A percentile compares a stretch with the other conserved stretches of the same genome.
Evolutionary conservation across 495 filamentous ascomycete species (phyloP).

Genomic region (Penicillium macrosclerotiorum): DNA sequence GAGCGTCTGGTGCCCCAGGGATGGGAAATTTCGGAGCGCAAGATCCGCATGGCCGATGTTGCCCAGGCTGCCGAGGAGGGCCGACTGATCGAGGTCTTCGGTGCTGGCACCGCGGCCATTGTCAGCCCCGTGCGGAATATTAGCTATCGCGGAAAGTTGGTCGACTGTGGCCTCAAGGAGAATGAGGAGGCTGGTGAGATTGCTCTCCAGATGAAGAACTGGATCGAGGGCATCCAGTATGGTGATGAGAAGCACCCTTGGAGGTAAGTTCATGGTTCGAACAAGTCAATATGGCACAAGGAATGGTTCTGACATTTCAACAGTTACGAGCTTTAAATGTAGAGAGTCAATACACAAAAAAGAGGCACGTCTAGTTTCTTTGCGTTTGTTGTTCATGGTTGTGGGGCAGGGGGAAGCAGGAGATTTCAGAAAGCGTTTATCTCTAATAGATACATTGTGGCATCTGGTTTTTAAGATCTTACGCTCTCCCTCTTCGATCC

Average conservation of each 20-base stretch:
- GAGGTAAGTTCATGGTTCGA: conserved; percentile 52
- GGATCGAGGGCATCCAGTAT: conserved; percentile 95
- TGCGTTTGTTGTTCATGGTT: too few relatives aligned
- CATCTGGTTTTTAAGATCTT: neutral
- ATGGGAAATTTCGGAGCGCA: conserved; percentile 84
- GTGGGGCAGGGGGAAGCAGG: too few relatives aligned
- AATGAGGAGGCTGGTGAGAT: conserved; percentile 84
- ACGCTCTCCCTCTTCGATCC: too few relatives aligned
- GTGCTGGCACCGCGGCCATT: conserved; percentile 80
- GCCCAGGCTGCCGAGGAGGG: conserved; percentile 79
- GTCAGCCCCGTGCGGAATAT: conserved; percentile 78
- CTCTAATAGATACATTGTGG: too few relatives aligned
- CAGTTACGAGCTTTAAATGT: conserved; percentile 31
- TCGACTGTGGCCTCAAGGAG: conserved; percentile 74
- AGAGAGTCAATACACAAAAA: neutral
- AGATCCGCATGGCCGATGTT: conserved; percentile 83
- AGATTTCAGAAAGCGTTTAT: too few relatives aligned
- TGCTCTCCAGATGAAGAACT: conserved; percentile 81
- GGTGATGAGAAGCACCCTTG: conserved; percentile 87
- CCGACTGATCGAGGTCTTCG: conserved; percentile 86
- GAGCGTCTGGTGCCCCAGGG: conserved; percentile 82
- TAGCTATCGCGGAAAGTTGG: conserved; percentile 74
- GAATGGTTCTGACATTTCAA: conserved; percentile 14
- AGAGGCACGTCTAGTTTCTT: neutral
- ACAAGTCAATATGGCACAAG: neutral